A percentile compares a stretch with the other conserved stretches of the same genome.
phyloP scores from a whole-genome alignment of 192 early-diverging fungal species.

The Dissophora ornata region DNA sequence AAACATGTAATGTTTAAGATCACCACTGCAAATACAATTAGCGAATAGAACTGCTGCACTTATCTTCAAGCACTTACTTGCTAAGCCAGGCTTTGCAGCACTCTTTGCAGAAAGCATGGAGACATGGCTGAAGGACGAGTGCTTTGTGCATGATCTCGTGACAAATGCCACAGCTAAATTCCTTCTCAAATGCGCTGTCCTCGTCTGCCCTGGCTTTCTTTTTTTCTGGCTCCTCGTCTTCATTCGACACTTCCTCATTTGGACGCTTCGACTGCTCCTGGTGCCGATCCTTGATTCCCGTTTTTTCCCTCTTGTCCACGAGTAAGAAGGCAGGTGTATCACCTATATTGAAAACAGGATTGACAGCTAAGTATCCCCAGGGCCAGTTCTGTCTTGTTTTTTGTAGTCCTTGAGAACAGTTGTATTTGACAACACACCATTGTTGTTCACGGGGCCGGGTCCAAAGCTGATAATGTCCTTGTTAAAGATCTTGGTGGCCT shows the following conservation, averaged over 20 bases:
- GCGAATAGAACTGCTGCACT: no score
- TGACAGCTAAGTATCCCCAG: no score
- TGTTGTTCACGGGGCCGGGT: slow-evolving; percentile 5
- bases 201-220: slow-evolving; percentile 30
- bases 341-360: no score
- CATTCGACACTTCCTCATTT: slow-evolving; percentile 2
- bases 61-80: slow-evolving; percentile 18
- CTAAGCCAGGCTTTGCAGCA: slow-evolving; percentile 46
- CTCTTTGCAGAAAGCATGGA: slow-evolving; percentile 45
- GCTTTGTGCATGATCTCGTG: slow-evolving; percentile 53
- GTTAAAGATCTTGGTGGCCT: slow-evolving; percentile 22
- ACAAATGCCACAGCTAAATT: slow-evolving; percentile 49
- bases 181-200: slow-evolving; percentile 24
- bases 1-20: background rate
- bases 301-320: slow-evolving; percentile 20
- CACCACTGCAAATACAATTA: background rate
- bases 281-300: background rate
- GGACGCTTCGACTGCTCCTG: slow-evolving; percentile 18
- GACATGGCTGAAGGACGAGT: slow-evolving; percentile 44
- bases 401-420: no score
- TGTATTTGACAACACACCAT: no score
- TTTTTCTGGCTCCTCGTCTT: background rate
- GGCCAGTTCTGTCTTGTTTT: background rate
- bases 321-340: slow-evolving; percentile 18
- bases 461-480: slow-evolving; percentile 28